phyloP scores from a whole-genome alignment of 345 rosid species.

The Corchorus capsularis region DNA sequence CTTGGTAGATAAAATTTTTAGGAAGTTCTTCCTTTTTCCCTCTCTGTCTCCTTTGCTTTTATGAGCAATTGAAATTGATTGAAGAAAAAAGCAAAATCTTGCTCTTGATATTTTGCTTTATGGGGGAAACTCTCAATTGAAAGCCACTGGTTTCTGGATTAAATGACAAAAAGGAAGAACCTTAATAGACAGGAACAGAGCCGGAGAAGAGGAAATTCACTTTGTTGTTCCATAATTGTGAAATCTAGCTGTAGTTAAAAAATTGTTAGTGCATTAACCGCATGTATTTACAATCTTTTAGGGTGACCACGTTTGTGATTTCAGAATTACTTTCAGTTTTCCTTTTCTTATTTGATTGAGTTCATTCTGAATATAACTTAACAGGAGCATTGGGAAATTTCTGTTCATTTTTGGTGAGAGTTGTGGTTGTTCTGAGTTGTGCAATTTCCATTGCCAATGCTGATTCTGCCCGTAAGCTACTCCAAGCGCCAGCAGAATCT shows the following conservation, averaged over 20 bases:
- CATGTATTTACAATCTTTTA: not conserved
- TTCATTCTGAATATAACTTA: conserved; percentile 10
- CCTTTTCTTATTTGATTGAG: conserved; percentile 1
- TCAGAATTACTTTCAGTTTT: not conserved
- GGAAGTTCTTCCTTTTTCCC: not conserved
- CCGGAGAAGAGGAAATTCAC: too few relatives aligned
- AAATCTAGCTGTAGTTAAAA: too few relatives aligned
- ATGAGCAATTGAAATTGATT: not conserved
- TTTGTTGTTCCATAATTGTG: too few relatives aligned
- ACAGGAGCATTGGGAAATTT: conserved; percentile 49
- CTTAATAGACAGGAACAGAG: too few relatives aligned
- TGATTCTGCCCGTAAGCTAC: conserved; percentile 31
- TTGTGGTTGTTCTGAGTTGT: conserved; percentile 40
- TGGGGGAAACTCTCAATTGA: not conserved
- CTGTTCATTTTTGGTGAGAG: conserved; percentile 36
- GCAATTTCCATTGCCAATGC: conserved; percentile 44
- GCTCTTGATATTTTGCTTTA: not conserved
- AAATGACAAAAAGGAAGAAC: too few relatives aligned
- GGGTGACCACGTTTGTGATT: not conserved
- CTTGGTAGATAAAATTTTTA: not conserved
- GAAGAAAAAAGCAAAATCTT: not conserved
- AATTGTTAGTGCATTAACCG: not conserved
- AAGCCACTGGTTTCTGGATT: too few relatives aligned
- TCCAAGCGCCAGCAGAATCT: conserved; percentile 39
- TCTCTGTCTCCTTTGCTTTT: not conserved